Evolutionary conservation across 257 asterid genomes (phyloP), one percentile per base, ranked within the genome.

Genomic region (Petunia axillaris): DNA sequence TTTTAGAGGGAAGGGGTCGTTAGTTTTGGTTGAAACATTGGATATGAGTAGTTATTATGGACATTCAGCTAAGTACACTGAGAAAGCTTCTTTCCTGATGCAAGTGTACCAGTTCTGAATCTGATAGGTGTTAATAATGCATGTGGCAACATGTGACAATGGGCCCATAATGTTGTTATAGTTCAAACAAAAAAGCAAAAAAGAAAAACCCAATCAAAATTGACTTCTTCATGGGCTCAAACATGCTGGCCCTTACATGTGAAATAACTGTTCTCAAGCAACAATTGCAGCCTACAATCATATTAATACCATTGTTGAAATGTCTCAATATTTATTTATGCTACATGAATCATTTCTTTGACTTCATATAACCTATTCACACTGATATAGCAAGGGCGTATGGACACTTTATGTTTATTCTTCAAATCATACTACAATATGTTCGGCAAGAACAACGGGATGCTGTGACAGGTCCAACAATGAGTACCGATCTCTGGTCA

Each of bases 191-290:
- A 53, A 64, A 54, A 76, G 74, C 58, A 64, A 52, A 71, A 5
- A 36, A 52, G 62, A 58, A 71, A 53, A 55, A 52, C 14, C 11
- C 68, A 46, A 15, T 77, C 78, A 77, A 73, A 78, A 54, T 71
- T 35, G 57, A 84, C 53, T 70, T 71, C 57, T 80, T 62, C 66
- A 43, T 79, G 88, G 74, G 81, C 76, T 81, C 60, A 79, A 81
- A 85, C 88, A 83, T 81, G 81, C 43, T 83, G 85, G 75, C 80
- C 81, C 80, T 59, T 46, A 65, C 85, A 81, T 80, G 79, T 63
- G 67, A 46, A 57, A 82, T 44, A 38, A 5, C 83, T 80, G 44
- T 83, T 78, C 58, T 38, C 46, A 71, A 62, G 78, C 67, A 73
- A 75, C 66, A 83, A 71, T 82, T 81, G 43, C 25, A 53, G 50